A percentile compares a stretch with the other conserved stretches of the same genome.
Conservation (phyloP, 495 filamentous ascomycete species). For the Penicillium bialowiezense region DNA sequence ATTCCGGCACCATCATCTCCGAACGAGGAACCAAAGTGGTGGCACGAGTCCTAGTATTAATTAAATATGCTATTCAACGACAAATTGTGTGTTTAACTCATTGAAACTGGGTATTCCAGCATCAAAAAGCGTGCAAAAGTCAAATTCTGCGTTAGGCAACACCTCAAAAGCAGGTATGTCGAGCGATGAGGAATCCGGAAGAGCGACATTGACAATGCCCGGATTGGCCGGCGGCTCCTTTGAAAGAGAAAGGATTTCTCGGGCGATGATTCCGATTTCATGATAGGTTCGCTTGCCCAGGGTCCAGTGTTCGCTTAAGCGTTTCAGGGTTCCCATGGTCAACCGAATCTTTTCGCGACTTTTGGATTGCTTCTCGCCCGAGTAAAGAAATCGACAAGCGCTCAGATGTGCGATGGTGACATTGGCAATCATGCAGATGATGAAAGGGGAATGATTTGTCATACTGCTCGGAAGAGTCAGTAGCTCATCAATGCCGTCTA, state of each 20-base stretch:
- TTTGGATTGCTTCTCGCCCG: conserved; percentile 4
- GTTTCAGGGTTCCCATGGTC: conserved; percentile 20
- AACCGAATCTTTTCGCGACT: conserved; percentile 18
- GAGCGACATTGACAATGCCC: neutral
- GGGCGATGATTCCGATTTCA: conserved; percentile 18
- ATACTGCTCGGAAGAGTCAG: conserved; percentile 20
- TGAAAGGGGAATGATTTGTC: conserved; percentile 15
- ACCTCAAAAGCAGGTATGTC: neutral
- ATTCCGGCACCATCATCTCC: too few relatives aligned
- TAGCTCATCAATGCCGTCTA: conserved; percentile 15
- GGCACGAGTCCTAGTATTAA: neutral
- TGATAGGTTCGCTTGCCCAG: conserved; percentile 17
- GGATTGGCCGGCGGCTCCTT: neutral
- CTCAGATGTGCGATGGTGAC: conserved; percentile 18
- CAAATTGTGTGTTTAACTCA: neutral
- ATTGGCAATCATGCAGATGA: conserved; percentile 27
- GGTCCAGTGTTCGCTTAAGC: conserved; percentile 16
- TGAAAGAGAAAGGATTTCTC: conserved; percentile 15
- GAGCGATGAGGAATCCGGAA: neutral
- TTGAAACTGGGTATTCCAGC: neutral
- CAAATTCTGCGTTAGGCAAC: conserved; percentile 5
- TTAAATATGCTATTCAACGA: neutral
- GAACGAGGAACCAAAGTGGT: too few relatives aligned
- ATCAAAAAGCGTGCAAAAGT: conserved; percentile 14
- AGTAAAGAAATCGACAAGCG: conserved; percentile 16